phyloP scores from a whole-genome alignment of 805 yeast genomes.

The Yamadazyma laniorum region DNA sequence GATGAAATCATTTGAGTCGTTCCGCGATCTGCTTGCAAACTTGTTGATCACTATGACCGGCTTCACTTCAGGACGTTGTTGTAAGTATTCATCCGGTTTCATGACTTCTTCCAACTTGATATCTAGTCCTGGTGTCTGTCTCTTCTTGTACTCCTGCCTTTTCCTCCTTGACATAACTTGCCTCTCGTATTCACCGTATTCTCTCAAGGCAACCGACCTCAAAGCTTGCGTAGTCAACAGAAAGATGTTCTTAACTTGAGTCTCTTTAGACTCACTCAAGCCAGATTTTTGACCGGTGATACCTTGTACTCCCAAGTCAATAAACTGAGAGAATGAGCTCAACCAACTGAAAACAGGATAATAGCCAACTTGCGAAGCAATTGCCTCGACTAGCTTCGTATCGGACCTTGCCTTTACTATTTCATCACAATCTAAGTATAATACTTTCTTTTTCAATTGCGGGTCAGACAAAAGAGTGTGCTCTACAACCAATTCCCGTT shows the following conservation, averaged over 20 bases:
- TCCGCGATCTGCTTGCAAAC: conserved; percentile 54
- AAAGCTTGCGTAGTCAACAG: conserved; percentile 70
- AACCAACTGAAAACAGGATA: conserved; percentile 94
- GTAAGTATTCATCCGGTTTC: conserved; percentile 79
- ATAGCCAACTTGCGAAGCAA: conserved; percentile 82
- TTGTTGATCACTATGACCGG: conserved; percentile 86
- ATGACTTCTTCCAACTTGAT: conserved; percentile 25
- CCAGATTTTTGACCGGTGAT: conserved; percentile 94
- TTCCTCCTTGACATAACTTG: conserved; percentile 19
- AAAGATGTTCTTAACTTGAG: conserved; percentile 78
- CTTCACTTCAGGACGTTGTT: conserved; percentile 78
- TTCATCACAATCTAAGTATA: conserved; percentile 76
- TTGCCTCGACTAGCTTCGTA: conserved; percentile 58
- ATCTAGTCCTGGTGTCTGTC: conserved; percentile 19
- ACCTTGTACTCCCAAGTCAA: conserved; percentile 86
- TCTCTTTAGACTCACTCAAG: conserved; percentile 75
- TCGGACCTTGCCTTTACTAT: conserved; percentile 75
- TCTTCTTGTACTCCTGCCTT: conserved; percentile 18
- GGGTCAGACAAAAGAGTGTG: conserved; percentile 60
- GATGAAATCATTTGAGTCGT: conserved; percentile 52
- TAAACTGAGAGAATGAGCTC: conserved; percentile 69
- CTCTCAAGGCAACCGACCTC: conserved; percentile 52
- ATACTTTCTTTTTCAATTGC: conserved; percentile 41
- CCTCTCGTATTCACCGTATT: conserved; percentile 27
- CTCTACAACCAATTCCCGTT: conserved; percentile 70